phyloP scores from a whole-genome alignment of 352 stramenopile genomes.

The Phytophthora cryptogea region DNA sequence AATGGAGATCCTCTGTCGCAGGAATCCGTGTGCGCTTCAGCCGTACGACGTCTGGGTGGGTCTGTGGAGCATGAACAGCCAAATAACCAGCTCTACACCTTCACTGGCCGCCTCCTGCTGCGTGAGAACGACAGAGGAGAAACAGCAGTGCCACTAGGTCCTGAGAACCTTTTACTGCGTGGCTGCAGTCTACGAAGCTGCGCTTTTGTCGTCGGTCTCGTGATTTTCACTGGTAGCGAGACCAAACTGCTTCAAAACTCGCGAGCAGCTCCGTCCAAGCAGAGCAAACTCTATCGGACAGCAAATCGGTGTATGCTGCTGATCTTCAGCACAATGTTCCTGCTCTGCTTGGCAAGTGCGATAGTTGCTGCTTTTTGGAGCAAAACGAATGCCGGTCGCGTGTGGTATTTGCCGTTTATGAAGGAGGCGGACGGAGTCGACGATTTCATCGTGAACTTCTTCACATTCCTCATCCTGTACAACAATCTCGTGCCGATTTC shows the following conservation, averaged over 20 bases:
- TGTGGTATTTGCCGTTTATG: constrained; percentile 64
- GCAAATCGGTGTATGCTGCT: constrained; percentile 83
- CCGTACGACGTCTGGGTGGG: constrained; percentile 39
- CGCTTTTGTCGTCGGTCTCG: constrained; percentile 92
- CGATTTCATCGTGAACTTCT: constrained; percentile 76
- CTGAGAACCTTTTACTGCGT: constrained; percentile 92
- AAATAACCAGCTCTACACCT: constrained; percentile 81
- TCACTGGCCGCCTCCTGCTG: constrained; percentile 63
- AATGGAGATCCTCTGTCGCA: constrained; percentile 37
- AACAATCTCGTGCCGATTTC: constrained; percentile 97
- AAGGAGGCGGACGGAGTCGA: constrained; percentile 29
- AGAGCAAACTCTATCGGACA: constrained; percentile 71
- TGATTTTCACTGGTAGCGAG: constrained; percentile 92
- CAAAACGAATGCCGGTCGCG: constrained; percentile 29
- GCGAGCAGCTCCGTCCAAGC: constrained; percentile 83
- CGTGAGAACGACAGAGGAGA: constrained; percentile 21
- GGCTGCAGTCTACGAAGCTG: constrained; percentile 95
- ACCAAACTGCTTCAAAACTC: constrained; percentile 89
- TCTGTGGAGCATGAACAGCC: constrained; percentile 75
- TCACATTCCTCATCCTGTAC: constrained; percentile 94
- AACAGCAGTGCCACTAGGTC: constrained; percentile 40
- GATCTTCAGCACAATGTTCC: constrained; percentile 75
- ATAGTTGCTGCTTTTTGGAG: constrained; percentile 47
- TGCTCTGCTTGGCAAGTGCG: constrained; percentile 56
- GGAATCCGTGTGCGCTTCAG: constrained; percentile 31